phyloP scores from a whole-genome alignment of 2,329 filamentous ascomycete species.

The Ascochyta fabae region DNA sequence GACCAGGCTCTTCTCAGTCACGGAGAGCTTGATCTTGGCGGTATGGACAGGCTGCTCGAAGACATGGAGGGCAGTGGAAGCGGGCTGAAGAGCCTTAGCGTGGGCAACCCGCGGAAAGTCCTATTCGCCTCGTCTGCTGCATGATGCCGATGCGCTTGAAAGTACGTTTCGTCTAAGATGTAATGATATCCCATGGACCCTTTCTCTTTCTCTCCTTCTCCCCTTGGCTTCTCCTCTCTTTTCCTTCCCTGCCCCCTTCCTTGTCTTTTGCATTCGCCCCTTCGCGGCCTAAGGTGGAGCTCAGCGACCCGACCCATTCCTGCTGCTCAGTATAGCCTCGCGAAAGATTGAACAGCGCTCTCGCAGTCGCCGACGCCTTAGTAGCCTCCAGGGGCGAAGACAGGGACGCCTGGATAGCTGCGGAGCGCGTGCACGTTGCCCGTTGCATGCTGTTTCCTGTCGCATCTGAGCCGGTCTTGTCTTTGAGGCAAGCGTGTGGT shows the following conservation, averaged over 20 bases:
- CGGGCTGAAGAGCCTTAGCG: conserved; percentile 30
- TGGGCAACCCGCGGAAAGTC: conserved; percentile 44
- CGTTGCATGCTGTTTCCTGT: conserved; percentile 5
- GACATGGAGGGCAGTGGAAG: conserved; percentile 37
- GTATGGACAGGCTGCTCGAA: conserved; percentile 55
- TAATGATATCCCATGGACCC: conserved; percentile 4
- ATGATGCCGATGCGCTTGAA: conserved; percentile 13
- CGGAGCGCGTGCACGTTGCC: conserved; percentile 15
- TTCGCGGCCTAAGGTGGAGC: conserved; percentile 61
- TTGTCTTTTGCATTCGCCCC: not conserved
- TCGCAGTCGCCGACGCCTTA: conserved; percentile 37
- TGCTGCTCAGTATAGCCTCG: conserved; percentile 62
- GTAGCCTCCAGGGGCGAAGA: conserved; percentile 29
- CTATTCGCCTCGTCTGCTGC: conserved; percentile 44
- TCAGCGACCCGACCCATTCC: conserved; percentile 59
- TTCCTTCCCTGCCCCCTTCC: not conserved
- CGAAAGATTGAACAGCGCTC: conserved; percentile 52
- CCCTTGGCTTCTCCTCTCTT: not conserved
- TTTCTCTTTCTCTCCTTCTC: not conserved
- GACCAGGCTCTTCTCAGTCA: conserved; percentile 54
- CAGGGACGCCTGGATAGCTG: conserved; percentile 32
- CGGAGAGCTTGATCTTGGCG: conserved; percentile 56
- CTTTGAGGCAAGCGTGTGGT: not conserved
- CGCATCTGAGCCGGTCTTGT: conserved; percentile 21
- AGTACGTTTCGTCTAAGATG: not conserved